These are phyloP conservation scores for Pisolithus orientalis DNA, from an alignment of 768 basidiomycete genomes.

Conservation along the genomic window DNA sequence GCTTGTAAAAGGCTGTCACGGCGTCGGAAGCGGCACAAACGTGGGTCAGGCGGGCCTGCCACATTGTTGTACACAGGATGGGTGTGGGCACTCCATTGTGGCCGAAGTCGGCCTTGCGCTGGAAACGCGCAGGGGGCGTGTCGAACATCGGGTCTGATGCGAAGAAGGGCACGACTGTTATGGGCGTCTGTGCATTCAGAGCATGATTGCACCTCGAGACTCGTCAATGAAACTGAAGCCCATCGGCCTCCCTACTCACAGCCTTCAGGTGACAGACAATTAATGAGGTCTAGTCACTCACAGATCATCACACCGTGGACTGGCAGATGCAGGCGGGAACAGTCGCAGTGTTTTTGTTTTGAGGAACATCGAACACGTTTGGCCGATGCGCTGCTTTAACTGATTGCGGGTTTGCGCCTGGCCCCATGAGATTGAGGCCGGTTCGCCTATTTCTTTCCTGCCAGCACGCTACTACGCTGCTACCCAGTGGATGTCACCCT, in stretches of 20 bases:
- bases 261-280: not conserved
- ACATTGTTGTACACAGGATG: not conserved
- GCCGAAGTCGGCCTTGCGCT: constrained; percentile 13
- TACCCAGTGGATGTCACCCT: constrained; percentile 13
- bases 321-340: not conserved
- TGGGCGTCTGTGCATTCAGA: not conserved
- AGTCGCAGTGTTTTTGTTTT: not conserved
- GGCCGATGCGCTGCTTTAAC: not conserved
- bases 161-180: not conserved
- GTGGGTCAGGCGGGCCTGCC: not conserved
- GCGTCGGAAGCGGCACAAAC: not conserved
- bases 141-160: constrained; percentile 5
- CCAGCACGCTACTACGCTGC: not conserved
- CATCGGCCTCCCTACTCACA: not conserved
- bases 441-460: constrained; percentile 3
- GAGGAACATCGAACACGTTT: constrained; percentile 2
- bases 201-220: not conserved
- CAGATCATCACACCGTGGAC: not conserved
- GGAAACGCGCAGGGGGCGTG: constrained; percentile 4
- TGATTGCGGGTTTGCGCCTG: not conserved
- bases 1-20: not conserved
- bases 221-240: not conserved
- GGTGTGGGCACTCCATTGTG: not conserved
- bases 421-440: constrained; percentile 1
- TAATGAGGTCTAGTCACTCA: not conserved